phyloP scores from a whole-genome alignment of 2,329 filamentous ascomycete genomes.

The Zalaria obscura region DNA sequence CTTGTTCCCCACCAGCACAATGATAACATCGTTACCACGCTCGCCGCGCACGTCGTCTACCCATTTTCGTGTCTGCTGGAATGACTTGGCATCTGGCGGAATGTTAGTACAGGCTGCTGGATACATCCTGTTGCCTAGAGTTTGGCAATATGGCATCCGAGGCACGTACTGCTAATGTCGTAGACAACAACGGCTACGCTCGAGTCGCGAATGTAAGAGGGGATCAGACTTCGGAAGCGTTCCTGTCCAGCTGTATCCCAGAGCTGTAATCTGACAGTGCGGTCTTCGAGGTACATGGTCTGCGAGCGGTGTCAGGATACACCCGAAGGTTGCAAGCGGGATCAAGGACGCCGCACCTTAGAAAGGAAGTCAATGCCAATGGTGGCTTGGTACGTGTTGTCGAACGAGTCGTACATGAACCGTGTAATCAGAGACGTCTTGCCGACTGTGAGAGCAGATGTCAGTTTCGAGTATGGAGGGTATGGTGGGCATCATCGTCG shows the following conservation, averaged over 20 bases:
- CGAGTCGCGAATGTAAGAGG: constrained; percentile 96
- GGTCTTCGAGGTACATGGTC: constrained; percentile 99
- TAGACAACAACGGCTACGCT: constrained; percentile 97
- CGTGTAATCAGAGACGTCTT: constrained; percentile 97
- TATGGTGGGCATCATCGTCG: neutral
- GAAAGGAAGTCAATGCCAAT: constrained; percentile 99
- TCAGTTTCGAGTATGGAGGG: constrained; percentile 1
- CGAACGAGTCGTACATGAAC: constrained; percentile 99
- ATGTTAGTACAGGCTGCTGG: constrained; percentile 2
- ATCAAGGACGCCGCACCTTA: constrained; percentile 49
- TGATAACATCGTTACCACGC: constrained; percentile 96
- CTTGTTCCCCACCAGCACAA: constrained; percentile 97
- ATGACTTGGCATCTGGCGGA: constrained; percentile 67
- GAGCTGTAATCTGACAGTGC: constrained; percentile 89
- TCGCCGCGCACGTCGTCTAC: constrained; percentile 96
- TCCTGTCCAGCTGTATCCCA: constrained; percentile 99
- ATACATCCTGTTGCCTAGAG: neutral
- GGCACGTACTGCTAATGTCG: constrained; percentile 70
- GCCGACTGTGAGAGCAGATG: constrained; percentile 49
- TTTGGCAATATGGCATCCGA: neutral
- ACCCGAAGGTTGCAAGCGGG: neutral
- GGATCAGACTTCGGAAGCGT: constrained; percentile 90
- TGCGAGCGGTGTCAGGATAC: constrained; percentile 19
- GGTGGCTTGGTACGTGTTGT: constrained; percentile 98
- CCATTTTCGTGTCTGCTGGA: constrained; percentile 98